A percentile compares a stretch with the other conserved stretches of the same genome.
phyloP scores from a whole-genome alignment of 352 stramenopile genomes.

The Blastocystis sp. region DNA sequence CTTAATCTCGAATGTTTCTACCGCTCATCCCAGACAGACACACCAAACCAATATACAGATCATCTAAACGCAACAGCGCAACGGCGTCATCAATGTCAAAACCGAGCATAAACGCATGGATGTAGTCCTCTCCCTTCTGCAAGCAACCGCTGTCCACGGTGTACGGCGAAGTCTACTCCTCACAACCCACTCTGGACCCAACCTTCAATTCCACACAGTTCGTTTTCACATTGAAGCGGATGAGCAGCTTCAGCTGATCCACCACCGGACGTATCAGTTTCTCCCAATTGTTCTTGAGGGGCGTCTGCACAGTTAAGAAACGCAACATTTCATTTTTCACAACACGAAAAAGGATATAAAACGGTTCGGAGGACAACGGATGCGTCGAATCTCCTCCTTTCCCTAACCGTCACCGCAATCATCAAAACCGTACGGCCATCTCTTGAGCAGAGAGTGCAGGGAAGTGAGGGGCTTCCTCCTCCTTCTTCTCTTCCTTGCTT shows the following conservation, averaged over 20 bases:
- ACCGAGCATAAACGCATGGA: constrained; percentile 97
- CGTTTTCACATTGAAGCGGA: constrained; percentile 98
- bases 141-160: constrained; percentile 88
- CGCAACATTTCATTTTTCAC: background rate
- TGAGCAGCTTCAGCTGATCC: constrained; percentile 93
- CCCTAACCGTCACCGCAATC: background rate
- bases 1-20: constrained; percentile 91
- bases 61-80: constrained; percentile 94
- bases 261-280: constrained; percentile 96
- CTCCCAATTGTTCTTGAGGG: constrained; percentile 96
- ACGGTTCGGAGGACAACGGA: constrained; percentile 67
- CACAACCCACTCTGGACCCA: background rate
- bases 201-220: constrained; percentile 93
- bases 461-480: constrained; percentile 21
- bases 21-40: background rate
- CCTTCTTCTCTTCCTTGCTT: background rate
- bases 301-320: constrained; percentile 82
- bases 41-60: constrained; percentile 83
- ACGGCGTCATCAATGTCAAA: constrained; percentile 96
- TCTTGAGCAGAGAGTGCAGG: constrained; percentile 50
- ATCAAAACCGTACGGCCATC: constrained; percentile 20
- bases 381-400: constrained; percentile 53
- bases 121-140: constrained; percentile 88
- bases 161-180: constrained; percentile 81
- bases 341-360: constrained; percentile 62